Percentiles rank a stretch among this genome's conserved stretches.
phyloP scores from a whole-genome alignment of 768 basidiomycete species.

The Neoboletus magnificus region DNA sequence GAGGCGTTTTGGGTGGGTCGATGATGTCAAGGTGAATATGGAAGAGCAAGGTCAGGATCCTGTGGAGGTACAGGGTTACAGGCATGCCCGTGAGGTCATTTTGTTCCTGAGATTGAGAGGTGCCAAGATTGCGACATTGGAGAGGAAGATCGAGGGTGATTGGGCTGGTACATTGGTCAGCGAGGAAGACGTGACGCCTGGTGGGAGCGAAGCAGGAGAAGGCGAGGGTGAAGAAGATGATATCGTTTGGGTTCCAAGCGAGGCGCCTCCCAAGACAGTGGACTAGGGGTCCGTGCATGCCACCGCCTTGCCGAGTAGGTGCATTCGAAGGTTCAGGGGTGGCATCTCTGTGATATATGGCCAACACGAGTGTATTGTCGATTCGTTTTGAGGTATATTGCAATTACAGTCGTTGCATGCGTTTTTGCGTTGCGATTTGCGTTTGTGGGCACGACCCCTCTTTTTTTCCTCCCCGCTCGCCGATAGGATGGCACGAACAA shows the following conservation, averaged over 20 bases:
- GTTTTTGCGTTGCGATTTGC: conserved; percentile 14
- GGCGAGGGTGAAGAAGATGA: conserved; percentile 31
- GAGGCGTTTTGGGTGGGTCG: conserved; percentile 37
- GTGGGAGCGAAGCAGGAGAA: conserved; percentile 20
- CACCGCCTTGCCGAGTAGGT: conserved; percentile 1
- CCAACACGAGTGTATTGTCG: neutral
- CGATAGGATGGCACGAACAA: conserved; percentile 3
- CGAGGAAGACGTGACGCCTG: conserved; percentile 38
- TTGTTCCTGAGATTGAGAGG: conserved; percentile 66
- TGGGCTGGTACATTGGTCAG: conserved; percentile 68
- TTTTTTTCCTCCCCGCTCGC: neutral
- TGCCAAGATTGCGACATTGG: conserved; percentile 60
- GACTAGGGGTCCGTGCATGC: conserved; percentile 14
- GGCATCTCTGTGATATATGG: conserved; percentile 11
- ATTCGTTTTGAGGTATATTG: conserved; percentile 22
- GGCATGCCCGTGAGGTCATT: conserved; percentile 70
- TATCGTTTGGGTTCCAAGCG: conserved; percentile 31
- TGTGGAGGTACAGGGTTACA: conserved; percentile 45
- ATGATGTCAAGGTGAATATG: conserved; percentile 29
- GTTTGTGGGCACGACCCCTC: neutral
- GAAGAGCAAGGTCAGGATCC: conserved; percentile 26
- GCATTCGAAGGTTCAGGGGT: conserved; percentile 16
- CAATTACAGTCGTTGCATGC: neutral
- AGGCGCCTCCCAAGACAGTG: conserved; percentile 7
- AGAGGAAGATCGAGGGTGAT: conserved; percentile 48